Percentiles rank a stretch among this genome's conserved stretches.
Evolutionary conservation across 2,329 filamentous ascomycete species (phyloP).

Genomic region (Ceratocystis harringtonii): DNA sequence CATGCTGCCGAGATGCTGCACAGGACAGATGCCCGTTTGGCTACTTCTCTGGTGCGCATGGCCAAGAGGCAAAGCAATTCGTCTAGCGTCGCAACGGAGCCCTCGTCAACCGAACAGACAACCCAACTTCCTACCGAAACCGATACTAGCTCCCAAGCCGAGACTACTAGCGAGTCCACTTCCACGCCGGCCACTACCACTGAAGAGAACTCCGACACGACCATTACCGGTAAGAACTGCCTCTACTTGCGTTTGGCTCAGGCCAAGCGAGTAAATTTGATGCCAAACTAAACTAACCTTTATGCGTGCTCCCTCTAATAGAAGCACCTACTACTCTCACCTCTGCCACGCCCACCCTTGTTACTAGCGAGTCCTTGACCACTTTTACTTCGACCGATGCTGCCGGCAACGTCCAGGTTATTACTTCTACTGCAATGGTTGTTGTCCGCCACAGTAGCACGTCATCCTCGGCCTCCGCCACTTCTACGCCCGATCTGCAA

Average conservation of each 20-base stretch:
- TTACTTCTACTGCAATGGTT: conserved; percentile 36
- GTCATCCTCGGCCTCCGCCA: conserved; percentile 17
- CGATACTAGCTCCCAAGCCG: neutral
- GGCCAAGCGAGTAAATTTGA: too few relatives aligned
- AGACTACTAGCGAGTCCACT: conserved; percentile 5
- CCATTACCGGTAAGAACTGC: conserved; percentile 11
- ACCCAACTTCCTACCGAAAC: conserved; percentile 6
- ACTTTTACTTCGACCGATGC: conserved; percentile 33
- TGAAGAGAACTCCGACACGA: conserved; percentile 21
- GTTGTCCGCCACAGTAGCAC: conserved; percentile 27
- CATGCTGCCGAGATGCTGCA: conserved; percentile 49
- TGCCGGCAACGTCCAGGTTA: conserved; percentile 31
- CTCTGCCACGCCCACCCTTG: conserved; percentile 24
- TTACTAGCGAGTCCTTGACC: conserved; percentile 24
- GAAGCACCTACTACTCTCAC: conserved; percentile 19
- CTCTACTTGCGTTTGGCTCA: too few relatives aligned
- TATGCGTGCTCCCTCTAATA: conserved; percentile 21
- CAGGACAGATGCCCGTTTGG: conserved; percentile 44
- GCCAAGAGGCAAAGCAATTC: conserved; percentile 42
- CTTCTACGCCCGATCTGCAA: conserved; percentile 26
- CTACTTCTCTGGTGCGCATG: conserved; percentile 47
- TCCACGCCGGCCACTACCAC: conserved; percentile 16
- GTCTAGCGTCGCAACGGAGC: conserved; percentile 23
- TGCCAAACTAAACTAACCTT: conserved; percentile 12
- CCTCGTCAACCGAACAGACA: conserved; percentile 14